phyloP scores from a whole-genome alignment of 2,329 filamentous ascomycete genomes.

The Paecilomyces dactylethromorphus region DNA sequence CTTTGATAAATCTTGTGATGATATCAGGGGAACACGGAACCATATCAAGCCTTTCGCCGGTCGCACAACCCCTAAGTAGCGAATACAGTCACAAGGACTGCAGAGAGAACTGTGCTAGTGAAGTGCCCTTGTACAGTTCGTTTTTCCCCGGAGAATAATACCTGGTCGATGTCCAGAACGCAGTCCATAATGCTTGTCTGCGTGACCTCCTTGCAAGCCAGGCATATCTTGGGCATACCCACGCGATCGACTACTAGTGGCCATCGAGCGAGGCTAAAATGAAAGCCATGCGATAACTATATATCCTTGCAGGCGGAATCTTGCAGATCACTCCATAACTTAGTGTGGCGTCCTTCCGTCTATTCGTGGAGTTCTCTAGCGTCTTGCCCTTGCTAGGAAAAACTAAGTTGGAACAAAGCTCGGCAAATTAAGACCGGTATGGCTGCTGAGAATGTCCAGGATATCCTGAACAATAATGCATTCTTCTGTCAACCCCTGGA shows the following conservation, averaged over 20 bases:
- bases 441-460: neutral
- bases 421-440: neutral
- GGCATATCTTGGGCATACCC: neutral
- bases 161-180: neutral
- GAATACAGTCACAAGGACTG: neutral
- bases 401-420: neutral
- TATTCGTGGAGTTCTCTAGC: neutral
- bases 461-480: constrained; percentile 1
- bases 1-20: neutral
- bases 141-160: neutral
- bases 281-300: neutral
- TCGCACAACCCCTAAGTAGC: neutral
- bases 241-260: neutral
- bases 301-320: neutral
- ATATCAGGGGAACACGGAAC: neutral
- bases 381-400: neutral
- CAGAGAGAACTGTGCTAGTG: neutral
- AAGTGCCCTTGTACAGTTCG: neutral
- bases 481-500: constrained; percentile 2
- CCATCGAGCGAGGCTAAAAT: neutral
- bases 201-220: neutral
- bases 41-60: neutral
- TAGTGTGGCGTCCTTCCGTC: neutral
- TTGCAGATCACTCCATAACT: neutral
- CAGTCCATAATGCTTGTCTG: neutral